Conservation (phyloP, 495 filamentous ascomycete genomes). For the Penicillium mononematosum region DNA sequence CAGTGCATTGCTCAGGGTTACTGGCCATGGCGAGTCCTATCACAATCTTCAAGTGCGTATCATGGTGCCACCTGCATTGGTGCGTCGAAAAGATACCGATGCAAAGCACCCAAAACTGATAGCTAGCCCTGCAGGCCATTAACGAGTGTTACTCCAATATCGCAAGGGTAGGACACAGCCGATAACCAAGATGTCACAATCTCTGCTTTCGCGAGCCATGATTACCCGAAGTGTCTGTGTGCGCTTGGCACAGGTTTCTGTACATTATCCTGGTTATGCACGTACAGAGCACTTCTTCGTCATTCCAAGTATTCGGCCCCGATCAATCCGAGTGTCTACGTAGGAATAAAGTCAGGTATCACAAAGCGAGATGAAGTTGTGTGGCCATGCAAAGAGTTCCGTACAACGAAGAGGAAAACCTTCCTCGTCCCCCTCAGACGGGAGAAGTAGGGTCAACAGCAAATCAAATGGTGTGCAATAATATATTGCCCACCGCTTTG, state of each 20-base stretch:
- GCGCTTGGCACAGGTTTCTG: conserved; percentile 4
- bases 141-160: background rate
- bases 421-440: conserved; percentile 2
- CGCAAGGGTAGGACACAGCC: background rate
- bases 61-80: background rate
- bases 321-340: background rate
- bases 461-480: conserved; percentile 6
- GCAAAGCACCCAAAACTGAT: background rate
- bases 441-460: background rate
- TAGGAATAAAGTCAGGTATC: background rate
- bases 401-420: too few species aligned
- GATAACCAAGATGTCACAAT: conserved; percentile 1
- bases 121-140: background rate
- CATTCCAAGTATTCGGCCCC: background rate
- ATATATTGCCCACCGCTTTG: conserved; percentile 13
- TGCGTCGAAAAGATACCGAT: background rate
- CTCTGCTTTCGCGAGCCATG: background rate
- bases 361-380: background rate
- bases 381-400: background rate
- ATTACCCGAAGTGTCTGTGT: conserved; percentile 1
- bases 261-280: background rate
- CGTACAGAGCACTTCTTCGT: background rate
- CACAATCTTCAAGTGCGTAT: background rate
- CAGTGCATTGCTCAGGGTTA: background rate
- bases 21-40: background rate